Evolutionary conservation across 2,329 filamentous ascomycete genomes (phyloP).

Genomic region (Fulvia fulva): DNA sequence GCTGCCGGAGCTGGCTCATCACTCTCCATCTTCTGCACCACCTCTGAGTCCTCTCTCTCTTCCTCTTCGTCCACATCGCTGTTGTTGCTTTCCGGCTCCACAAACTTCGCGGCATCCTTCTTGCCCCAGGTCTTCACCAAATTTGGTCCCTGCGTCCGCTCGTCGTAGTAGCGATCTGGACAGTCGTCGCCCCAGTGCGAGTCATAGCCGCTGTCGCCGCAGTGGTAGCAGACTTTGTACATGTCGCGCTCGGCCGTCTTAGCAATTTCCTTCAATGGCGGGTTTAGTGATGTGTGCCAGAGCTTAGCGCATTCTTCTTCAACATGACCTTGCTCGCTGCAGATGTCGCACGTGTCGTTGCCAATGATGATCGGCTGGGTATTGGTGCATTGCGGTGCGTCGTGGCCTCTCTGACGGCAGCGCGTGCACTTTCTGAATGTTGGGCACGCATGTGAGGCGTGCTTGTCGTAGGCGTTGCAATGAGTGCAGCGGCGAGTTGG

Average conservation of each 20-base stretch:
- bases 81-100: not conserved
- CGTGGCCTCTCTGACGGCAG: slow-evolving; percentile 11
- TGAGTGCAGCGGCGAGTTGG: slow-evolving; percentile 5
- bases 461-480: slow-evolving; percentile 7
- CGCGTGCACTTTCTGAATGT: slow-evolving; percentile 7
- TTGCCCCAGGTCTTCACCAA: slow-evolving; percentile 9
- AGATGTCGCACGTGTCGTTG: slow-evolving; percentile 8
- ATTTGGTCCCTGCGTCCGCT: not conserved
- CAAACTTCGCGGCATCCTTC: not conserved
- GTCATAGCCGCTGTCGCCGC: slow-evolving; percentile 12
- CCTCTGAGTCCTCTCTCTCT: not conserved
- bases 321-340: slow-evolving; percentile 19
- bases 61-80: not conserved
- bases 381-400: slow-evolving; percentile 7
- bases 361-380: not conserved
- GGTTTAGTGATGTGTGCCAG: slow-evolving; percentile 11
- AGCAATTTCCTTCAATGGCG: not conserved
- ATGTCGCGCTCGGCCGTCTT: slow-evolving; percentile 11
- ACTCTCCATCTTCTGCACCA: not conserved
- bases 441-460: slow-evolving; percentile 6
- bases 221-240: slow-evolving; percentile 11
- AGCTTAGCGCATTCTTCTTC: slow-evolving; percentile 25
- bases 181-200: slow-evolving; percentile 15
- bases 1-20: not conserved
- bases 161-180: slow-evolving; percentile 15